A percentile compares a stretch with the other conserved stretches of the same genome.
phyloP scores from a whole-genome alignment of 805 yeast genomes.

The Debaryomyces hansenii region DNA sequence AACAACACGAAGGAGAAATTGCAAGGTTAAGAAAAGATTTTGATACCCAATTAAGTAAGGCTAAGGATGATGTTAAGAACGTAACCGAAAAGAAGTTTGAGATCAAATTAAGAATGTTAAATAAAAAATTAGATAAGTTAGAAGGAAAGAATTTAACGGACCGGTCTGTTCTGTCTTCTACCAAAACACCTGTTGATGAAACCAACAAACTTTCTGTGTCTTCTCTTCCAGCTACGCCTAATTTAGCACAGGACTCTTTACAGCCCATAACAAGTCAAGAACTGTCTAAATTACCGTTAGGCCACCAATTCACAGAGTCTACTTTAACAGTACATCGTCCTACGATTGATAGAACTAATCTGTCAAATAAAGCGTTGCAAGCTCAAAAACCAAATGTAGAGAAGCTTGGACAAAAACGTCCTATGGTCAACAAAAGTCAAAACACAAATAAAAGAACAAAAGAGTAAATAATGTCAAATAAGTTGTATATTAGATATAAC shows the following conservation, averaged over 20 bases:
- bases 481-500: neutral
- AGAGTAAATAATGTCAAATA: conserved; percentile 7
- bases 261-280: neutral
- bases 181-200: conserved; percentile 2
- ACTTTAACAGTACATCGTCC: conserved; percentile 35
- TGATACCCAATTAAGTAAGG: conserved; percentile 16
- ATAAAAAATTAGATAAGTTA: conserved; percentile 52
- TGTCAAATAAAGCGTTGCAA: conserved; percentile 1
- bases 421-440: conserved; percentile 9
- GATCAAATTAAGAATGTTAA: conserved; percentile 56
- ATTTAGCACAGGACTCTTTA: neutral
- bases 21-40: conserved; percentile 21
- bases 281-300: conserved; percentile 11
- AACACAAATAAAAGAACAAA: conserved; percentile 17
- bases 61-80: conserved; percentile 43
- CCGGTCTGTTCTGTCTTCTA: conserved; percentile 7
- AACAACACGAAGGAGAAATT: conserved; percentile 19
- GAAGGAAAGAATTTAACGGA: conserved; percentile 32
- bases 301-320: conserved; percentile 25
- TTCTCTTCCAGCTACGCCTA: neutral
- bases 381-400: conserved; percentile 1
- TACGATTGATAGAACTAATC: conserved; percentile 13
- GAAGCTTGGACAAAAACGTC: conserved; percentile 13
- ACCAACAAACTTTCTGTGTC: neutral
- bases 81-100: conserved; percentile 59